These are phyloP conservation scores for Leptographium procerum DNA, from an alignment of 2,329 filamentous ascomycete species.

Conservation along the genomic window DNA sequence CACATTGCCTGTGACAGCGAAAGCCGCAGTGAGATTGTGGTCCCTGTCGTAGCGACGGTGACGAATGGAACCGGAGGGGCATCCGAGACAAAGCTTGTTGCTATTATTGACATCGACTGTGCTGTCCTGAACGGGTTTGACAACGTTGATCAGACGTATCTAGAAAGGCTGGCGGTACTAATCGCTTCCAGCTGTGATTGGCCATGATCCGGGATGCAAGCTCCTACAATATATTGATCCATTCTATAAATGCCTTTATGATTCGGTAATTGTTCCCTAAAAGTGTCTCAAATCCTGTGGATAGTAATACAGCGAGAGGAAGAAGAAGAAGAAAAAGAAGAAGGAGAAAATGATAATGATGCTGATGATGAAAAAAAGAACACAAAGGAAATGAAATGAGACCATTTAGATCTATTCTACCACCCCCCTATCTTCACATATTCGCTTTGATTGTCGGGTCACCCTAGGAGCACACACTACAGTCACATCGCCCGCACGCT, in stretches of 20 bases:
- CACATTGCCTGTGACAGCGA: constrained; percentile 75
- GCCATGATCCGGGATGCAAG: constrained; percentile 16
- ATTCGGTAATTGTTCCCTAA: background rate
- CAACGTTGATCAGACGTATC: constrained; percentile 48
- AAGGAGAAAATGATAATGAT: too few species aligned
- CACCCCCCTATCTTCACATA: background rate
- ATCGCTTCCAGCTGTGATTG: constrained; percentile 55
- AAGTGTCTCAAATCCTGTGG: background rate
- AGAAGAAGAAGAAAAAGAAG: background rate
- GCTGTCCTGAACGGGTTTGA: constrained; percentile 56
- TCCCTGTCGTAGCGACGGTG: constrained; percentile 45
- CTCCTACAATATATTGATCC: background rate
- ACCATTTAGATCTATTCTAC: background rate
- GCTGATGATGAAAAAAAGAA: background rate
- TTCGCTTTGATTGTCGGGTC: background rate
- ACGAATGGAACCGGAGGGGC: background rate
- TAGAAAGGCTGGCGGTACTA: constrained; percentile 55
- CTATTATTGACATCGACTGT: constrained; percentile 74
- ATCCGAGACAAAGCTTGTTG: constrained; percentile 21
- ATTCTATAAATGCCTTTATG: background rate
- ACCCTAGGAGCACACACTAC: background rate
- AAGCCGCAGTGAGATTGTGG: constrained; percentile 70
- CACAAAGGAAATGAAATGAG: background rate
- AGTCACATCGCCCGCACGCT: background rate
- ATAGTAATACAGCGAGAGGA: background rate